A percentile compares a stretch with the other conserved stretches of the same genome.
Conservation (phyloP, 1,284 basidiomycete species). For the Mycena sp. region DNA sequence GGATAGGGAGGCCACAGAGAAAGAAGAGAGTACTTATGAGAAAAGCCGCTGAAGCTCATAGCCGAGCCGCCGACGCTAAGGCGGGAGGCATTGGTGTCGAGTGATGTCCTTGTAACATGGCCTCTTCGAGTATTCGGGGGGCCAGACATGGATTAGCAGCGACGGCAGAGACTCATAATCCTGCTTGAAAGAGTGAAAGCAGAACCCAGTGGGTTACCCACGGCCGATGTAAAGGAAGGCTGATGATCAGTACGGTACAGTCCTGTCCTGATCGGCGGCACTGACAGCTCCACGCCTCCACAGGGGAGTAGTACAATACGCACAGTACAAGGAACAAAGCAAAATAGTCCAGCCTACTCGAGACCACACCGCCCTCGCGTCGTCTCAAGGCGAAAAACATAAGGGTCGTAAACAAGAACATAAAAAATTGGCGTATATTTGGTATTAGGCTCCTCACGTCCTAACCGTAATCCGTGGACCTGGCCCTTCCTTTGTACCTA, state of each 20-base stretch:
- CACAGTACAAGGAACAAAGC: too few relatives aligned
- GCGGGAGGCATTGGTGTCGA: conserved; percentile 52
- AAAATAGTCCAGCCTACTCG: too few relatives aligned
- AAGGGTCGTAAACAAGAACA: conserved; percentile 57
- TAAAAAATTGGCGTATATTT: conserved; percentile 34
- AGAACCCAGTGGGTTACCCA: not conserved
- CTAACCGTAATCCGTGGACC: conserved; percentile 14
- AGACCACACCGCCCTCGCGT: too few relatives aligned
- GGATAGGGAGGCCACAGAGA: not conserved
- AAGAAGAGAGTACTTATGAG: conserved; percentile 41
- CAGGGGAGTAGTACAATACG: too few relatives aligned
- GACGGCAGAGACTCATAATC: conserved; percentile 21
- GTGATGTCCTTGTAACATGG: conserved; percentile 8
- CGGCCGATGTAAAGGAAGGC: not conserved
- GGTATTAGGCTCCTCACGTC: conserved; percentile 18
- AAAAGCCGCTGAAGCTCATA: conserved; percentile 51
- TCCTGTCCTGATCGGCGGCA: too few relatives aligned
- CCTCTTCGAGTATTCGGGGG: conserved; percentile 5
- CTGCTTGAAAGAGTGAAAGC: conserved; percentile 15
- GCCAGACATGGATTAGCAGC: conserved; percentile 22
- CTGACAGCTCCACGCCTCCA: too few relatives aligned
- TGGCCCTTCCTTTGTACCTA: conserved; percentile 46
- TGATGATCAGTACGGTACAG: too few relatives aligned
- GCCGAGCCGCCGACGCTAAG: conserved; percentile 58
- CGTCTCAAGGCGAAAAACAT: conserved; percentile 55